A percentile compares a stretch with the other conserved stretches of the same genome.
These are phyloP conservation scores for Acacia acuminata DNA, from an alignment of 306 rosid species.

Conservation along the genomic window DNA sequence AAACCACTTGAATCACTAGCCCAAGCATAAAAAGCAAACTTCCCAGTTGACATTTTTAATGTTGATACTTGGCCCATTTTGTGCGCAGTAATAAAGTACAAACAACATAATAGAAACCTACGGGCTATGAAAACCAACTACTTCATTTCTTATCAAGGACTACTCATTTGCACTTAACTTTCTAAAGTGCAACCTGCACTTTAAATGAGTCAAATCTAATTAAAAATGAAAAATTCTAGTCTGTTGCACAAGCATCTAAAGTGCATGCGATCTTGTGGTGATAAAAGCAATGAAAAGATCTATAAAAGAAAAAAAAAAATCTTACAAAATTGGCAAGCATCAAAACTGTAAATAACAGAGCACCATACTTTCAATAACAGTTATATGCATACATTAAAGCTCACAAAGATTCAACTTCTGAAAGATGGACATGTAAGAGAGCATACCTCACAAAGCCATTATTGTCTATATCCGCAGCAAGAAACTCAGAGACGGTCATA, in stretches of 20 bases:
- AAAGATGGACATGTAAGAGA: constrained; percentile 1
- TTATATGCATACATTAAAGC: neutral
- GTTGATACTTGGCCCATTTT: neutral
- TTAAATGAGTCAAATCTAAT: neutral
- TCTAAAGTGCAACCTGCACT: neutral
- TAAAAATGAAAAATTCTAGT: neutral
- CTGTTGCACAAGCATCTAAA: neutral
- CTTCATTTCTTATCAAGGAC: neutral
- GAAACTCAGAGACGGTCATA: constrained; percentile 92
- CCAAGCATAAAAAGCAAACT: constrained; percentile 14
- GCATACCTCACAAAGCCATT: constrained; percentile 94
- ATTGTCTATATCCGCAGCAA: constrained; percentile 96
- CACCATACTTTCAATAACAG: neutral
- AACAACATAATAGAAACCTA: neutral
- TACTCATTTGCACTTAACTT: neutral
- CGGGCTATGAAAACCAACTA: neutral
- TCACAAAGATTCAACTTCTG: neutral
- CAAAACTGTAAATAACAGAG: neutral
- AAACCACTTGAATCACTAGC: constrained; percentile 12
- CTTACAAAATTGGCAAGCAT: neutral
- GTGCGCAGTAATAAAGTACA: neutral
- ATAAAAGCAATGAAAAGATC: neutral
- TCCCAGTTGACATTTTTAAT: neutral
- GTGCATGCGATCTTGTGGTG: no score
- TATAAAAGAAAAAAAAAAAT: neutral